These are phyloP conservation scores for Trichoderma arundinaceum DNA, from an alignment of 2,329 filamentous ascomycete species.

Conservation along the genomic window DNA sequence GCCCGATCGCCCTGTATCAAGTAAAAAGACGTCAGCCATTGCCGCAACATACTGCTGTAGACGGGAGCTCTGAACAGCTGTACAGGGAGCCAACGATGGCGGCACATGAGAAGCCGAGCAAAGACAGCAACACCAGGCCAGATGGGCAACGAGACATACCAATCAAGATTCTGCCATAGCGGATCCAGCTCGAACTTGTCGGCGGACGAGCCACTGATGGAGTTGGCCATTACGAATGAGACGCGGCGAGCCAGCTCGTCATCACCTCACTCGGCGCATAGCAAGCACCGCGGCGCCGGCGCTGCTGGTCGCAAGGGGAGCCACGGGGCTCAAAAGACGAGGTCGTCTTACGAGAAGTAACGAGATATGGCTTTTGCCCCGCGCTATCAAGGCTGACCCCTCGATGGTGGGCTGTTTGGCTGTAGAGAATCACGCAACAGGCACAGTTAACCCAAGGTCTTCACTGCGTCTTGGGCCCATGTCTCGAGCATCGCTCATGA, in stretches of 20 bases:
- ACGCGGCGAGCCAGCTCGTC: conserved; percentile 28
- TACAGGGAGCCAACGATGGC: background rate
- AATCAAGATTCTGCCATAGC: conserved; percentile 78
- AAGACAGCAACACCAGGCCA: background rate
- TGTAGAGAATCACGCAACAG: conserved; percentile 1
- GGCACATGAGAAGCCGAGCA: background rate
- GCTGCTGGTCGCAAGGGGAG: conserved; percentile 11
- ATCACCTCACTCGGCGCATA: conserved; percentile 16
- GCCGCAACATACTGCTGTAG: conserved; percentile 19
- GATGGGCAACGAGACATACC: conserved; percentile 57
- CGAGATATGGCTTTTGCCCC: background rate
- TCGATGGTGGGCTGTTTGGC: background rate
- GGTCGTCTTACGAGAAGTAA: conserved; percentile 3
- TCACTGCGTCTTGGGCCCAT: conserved; percentile 8
- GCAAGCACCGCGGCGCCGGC: conserved; percentile 8
- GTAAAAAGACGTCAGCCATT: conserved; percentile 39
- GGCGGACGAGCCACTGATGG: conserved; percentile 42
- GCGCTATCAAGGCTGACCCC: background rate
- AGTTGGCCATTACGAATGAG: conserved; percentile 37
- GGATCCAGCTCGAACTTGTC: conserved; percentile 53
- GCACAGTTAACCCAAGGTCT: background rate
- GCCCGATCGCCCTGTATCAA: conserved; percentile 67
- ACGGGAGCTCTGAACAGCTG: background rate
- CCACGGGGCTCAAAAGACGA: background rate
- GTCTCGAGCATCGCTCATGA: conserved; percentile 13